Evolutionary conservation across 768 basidiomycete species (phyloP).

Genomic region (Boletellus emodensis): DNA sequence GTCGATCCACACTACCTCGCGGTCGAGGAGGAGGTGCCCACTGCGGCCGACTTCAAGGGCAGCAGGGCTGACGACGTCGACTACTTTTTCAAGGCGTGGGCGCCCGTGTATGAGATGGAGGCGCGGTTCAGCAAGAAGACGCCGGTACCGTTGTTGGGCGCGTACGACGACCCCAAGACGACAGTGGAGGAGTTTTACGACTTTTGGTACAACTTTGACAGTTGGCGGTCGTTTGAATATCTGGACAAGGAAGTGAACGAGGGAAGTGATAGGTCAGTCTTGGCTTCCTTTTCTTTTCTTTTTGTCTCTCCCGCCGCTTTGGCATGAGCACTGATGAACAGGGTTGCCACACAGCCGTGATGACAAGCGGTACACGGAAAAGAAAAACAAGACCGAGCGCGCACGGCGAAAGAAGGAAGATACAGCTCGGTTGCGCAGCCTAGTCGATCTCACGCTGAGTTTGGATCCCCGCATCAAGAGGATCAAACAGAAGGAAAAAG

Average conservation of each 20-base stretch:
- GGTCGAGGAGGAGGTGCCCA: constrained; percentile 76
- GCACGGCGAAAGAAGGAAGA: constrained; percentile 97
- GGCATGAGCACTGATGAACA: constrained; percentile 9
- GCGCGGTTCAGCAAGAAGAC: constrained; percentile 85
- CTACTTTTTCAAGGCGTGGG: constrained; percentile 68
- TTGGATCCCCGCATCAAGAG: constrained; percentile 94
- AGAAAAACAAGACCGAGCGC: constrained; percentile 98
- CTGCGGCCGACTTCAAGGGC: constrained; percentile 52
- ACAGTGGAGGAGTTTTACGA: constrained; percentile 93
- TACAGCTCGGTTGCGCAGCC: constrained; percentile 76
- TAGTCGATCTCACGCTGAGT: constrained; percentile 83
- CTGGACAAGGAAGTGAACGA: constrained; percentile 98
- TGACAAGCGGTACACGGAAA: constrained; percentile 98
- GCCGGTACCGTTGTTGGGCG: constrained; percentile 81
- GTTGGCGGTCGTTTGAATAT: constrained; percentile 97
- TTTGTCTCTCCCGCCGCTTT: neutral
- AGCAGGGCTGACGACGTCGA: constrained; percentile 43
- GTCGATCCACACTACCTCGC: constrained; percentile 78
- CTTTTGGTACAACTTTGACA: constrained; percentile 99
- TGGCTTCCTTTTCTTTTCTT: neutral
- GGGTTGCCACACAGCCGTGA: constrained; percentile 62
- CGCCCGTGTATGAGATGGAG: constrained; percentile 85
- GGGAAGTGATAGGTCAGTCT: constrained; percentile 83
- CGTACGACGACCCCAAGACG: constrained; percentile 64
- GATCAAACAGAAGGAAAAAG: constrained; percentile 96